A percentile compares a stretch with the other conserved stretches of the same genome.
Evolutionary conservation across 768 basidiomycete species (phyloP).

Genomic region (Dentipellis sp.): DNA sequence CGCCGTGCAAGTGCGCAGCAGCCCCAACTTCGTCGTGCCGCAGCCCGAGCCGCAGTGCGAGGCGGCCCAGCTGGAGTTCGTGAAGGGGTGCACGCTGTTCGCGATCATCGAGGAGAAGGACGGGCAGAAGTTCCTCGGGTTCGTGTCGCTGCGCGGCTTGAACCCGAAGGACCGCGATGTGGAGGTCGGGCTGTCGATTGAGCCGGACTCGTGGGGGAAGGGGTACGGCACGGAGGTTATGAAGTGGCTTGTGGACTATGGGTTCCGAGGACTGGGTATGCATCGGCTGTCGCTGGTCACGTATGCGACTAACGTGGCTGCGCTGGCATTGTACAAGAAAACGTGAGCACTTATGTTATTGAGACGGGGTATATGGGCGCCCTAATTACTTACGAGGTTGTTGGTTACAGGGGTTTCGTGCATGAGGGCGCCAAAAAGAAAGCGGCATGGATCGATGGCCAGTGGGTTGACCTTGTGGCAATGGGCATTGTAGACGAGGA

Average conservation of each 20-base stretch:
- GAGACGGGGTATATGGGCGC: not conserved
- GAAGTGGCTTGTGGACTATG: slow-evolving; percentile 5
- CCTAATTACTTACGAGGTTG: not conserved
- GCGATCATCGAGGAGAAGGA: slow-evolving; percentile 8
- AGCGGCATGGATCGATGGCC: slow-evolving; percentile 26
- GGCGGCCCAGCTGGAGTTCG: not conserved
- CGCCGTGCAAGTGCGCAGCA: slow-evolving; percentile 17
- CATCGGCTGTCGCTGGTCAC: slow-evolving; percentile 5
- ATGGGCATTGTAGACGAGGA: not conserved
- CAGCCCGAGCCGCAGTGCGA: not conserved
- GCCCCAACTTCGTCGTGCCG: slow-evolving; percentile 11
- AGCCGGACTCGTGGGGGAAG: slow-evolving; percentile 8
- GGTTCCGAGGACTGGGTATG: slow-evolving; percentile 1
- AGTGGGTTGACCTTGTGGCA: not conserved
- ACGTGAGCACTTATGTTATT: not conserved
- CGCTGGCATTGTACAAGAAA: slow-evolving; percentile 6
- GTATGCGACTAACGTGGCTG: slow-evolving; percentile 4
- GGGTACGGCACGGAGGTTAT: slow-evolving; percentile 11
- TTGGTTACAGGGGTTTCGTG: slow-evolving; percentile 23
- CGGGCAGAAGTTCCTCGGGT: slow-evolving; percentile 6
- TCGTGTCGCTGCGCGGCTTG: slow-evolving; percentile 1
- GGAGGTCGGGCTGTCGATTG: slow-evolving; percentile 5
- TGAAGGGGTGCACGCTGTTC: slow-evolving; percentile 1
- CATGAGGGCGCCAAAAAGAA: slow-evolving; percentile 18
- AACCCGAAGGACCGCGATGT: slow-evolving; percentile 1